phyloP scores from a whole-genome alignment of 108 stramenopile species.

The Aurantiochytrium sp. region DNA sequence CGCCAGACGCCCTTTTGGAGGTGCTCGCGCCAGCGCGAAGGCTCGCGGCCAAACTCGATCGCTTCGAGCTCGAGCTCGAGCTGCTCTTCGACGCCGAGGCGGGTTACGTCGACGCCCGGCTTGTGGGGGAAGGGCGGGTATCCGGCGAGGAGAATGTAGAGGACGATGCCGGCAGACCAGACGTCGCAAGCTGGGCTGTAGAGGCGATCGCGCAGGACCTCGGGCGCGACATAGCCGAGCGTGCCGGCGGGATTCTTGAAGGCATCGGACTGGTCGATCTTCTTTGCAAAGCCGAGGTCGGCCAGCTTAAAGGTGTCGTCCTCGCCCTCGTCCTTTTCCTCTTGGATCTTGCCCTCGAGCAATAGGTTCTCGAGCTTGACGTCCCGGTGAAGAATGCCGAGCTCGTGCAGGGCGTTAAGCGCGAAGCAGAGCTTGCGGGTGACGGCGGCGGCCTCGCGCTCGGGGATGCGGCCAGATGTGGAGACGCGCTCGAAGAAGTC shows the following conservation, averaged over 20 bases:
- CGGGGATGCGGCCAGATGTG: conserved; percentile 20
- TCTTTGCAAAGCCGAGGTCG: conserved; percentile 41
- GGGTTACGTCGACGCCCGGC: conserved; percentile 35
- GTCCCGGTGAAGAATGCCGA: conserved; percentile 56
- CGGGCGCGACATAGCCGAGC: conserved; percentile 47
- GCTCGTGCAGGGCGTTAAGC: conserved; percentile 44
- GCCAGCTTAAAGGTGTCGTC: conserved; percentile 24
- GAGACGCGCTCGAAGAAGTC: conserved; percentile 43
- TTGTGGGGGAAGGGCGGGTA: conserved; percentile 50
- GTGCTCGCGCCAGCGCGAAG: not conserved
- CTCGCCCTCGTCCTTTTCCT: not conserved
- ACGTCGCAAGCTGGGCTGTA: conserved; percentile 46
- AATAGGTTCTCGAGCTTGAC: conserved; percentile 60
- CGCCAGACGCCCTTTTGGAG: not conserved
- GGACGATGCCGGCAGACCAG: conserved; percentile 64
- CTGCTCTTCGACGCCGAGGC: not conserved
- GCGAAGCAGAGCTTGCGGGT: conserved; percentile 45
- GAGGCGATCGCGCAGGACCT: conserved; percentile 37
- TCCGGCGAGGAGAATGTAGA: conserved; percentile 61
- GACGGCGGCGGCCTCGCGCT: conserved; percentile 38
- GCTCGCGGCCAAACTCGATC: not conserved
- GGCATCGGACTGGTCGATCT: not conserved
- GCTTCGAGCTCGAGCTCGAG: conserved; percentile 26
- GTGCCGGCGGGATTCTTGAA: conserved; percentile 37
- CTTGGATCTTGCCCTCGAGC: conserved; percentile 20